Evolutionary conservation across 108 stramenopile genomes (phyloP).

Genomic region (Cyclotella distinguenda): DNA sequence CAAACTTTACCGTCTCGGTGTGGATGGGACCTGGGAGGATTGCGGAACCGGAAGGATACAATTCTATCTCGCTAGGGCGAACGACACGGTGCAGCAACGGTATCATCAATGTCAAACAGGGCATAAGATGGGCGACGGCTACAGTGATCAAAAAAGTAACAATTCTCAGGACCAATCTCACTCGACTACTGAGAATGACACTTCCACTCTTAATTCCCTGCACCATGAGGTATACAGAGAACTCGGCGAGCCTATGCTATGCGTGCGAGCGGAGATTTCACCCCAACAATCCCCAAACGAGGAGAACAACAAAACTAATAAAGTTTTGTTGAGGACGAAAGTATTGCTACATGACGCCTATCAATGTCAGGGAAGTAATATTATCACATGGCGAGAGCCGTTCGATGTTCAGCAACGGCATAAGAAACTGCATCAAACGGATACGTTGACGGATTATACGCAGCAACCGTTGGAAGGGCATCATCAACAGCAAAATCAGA

Average conservation of each 20-base stretch:
- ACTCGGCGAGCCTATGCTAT: constrained; percentile 80
- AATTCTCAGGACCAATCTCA: background rate
- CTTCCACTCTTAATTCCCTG: background rate
- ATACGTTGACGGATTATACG: no score
- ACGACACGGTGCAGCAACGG: no score
- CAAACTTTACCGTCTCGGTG: constrained; percentile 83
- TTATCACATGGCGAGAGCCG: constrained; percentile 92
- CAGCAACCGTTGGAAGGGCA: background rate
- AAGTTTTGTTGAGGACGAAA: constrained; percentile 74
- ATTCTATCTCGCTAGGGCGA: constrained; percentile 54
- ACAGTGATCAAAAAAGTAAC: background rate
- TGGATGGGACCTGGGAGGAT: constrained; percentile 89
- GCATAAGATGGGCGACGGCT: no score
- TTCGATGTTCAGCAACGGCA: constrained; percentile 29
- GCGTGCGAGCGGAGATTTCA: constrained; percentile 77
- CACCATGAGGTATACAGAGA: constrained; percentile 50
- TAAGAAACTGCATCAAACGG: no score
- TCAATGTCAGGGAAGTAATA: constrained; percentile 89
- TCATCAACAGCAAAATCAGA: constrained; percentile 14
- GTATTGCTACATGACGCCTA: constrained; percentile 82
- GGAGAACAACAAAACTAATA: constrained; percentile 7
- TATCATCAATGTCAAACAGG: no score
- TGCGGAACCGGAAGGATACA: constrained; percentile 86
- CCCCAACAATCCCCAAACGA: constrained; percentile 11
- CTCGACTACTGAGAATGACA: background rate